Evolutionary conservation across 768 basidiomycete genomes (phyloP).

Genomic region (Agrocybe praecox): DNA sequence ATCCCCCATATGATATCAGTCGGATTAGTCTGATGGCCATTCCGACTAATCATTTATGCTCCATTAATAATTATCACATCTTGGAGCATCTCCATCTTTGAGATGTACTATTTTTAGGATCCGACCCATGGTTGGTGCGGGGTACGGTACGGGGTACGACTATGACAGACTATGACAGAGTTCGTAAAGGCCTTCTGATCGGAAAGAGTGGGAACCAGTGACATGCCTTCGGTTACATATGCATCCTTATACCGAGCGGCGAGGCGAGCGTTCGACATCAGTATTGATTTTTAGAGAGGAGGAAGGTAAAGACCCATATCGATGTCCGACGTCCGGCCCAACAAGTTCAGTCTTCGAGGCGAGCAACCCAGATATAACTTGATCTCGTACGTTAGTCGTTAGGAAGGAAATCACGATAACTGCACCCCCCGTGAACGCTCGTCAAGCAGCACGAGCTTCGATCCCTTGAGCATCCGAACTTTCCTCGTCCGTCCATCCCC

Average conservation of each 20-base stretch:
- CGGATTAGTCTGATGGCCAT: no score
- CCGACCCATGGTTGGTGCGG: background rate
- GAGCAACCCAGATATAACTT: background rate
- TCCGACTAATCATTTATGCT: no score
- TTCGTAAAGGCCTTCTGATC: background rate
- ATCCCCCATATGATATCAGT: no score
- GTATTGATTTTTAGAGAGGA: background rate
- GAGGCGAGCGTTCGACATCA: background rate
- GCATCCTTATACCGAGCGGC: background rate
- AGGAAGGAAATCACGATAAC: constrained; percentile 36
- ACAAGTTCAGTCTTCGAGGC: background rate
- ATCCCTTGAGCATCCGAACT: constrained; percentile 48
- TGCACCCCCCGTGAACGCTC: constrained; percentile 48
- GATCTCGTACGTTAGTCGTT: no score
- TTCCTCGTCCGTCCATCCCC: constrained; percentile 23
- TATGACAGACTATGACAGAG: background rate
- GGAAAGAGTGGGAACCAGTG: background rate
- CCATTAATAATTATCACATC: no score
- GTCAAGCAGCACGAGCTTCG: constrained; percentile 50
- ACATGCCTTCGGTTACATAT: background rate
- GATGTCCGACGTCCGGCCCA: background rate
- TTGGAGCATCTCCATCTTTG: no score
- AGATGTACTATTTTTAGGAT: no score
- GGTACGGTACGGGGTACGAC: background rate
- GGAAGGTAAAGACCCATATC: background rate